Percentiles rank a stretch among this genome's conserved stretches.
Conservation (phyloP, 306 rosid species). For the Senna tora region DNA sequence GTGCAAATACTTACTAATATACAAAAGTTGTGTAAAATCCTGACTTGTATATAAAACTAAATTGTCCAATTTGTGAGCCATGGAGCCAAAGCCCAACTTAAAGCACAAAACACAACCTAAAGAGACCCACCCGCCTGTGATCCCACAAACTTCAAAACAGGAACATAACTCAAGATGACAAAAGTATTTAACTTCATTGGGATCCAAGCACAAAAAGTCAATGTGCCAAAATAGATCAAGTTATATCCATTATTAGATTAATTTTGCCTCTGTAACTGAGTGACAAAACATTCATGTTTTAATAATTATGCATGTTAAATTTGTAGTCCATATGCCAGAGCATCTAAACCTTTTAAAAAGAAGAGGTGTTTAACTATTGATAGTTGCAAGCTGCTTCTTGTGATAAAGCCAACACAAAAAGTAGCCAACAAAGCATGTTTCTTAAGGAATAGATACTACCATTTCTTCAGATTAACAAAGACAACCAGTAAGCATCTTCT, state of each 20-base stretch:
- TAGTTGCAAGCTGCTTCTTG: background rate
- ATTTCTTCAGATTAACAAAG: background rate
- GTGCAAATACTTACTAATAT: background rate
- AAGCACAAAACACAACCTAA: background rate
- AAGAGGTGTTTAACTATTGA: background rate
- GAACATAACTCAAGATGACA: background rate
- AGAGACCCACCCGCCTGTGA: background rate
- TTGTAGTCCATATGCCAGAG: background rate
- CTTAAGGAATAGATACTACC: background rate
- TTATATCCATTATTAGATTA: background rate
- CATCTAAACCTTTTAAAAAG: background rate
- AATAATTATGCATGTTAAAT: background rate
- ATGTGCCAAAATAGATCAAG: background rate
- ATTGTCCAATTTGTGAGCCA: background rate
- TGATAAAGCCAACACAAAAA: background rate
- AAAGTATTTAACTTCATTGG: background rate
- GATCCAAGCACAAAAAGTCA: constrained; percentile 1
- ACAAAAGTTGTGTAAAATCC: background rate
- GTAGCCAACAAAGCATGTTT: background rate
- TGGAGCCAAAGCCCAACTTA: background rate
- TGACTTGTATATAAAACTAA: constrained; percentile 1
- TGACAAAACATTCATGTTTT: background rate
- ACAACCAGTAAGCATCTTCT: background rate
- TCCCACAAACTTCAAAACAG: background rate
- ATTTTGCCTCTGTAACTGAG: background rate